Evolutionary conservation across 306 rosid genomes (phyloP).

Genomic region (Dalbergia cochinchinensis): DNA sequence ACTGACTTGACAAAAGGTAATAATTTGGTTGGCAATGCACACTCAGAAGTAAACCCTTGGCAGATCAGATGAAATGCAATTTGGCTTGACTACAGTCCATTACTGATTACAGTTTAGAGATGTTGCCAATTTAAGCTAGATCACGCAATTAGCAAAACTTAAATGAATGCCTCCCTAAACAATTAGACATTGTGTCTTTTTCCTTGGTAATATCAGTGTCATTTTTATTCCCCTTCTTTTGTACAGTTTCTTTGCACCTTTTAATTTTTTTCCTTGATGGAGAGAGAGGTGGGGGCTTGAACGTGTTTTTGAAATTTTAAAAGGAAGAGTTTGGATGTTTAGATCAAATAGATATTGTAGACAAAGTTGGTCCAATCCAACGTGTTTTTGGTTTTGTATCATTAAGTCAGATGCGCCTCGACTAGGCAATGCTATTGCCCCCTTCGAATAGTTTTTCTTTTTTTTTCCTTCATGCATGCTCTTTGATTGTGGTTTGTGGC

Average conservation of each 20-base stretch:
- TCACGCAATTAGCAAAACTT: slow-evolving; percentile 1
- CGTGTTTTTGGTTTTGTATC: slow-evolving; percentile 47
- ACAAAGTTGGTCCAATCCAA: slow-evolving; percentile 62
- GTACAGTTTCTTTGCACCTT: not conserved
- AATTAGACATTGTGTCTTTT: not conserved
- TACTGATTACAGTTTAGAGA: not conserved
- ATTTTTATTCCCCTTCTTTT: not conserved
- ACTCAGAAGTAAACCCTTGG: slow-evolving; percentile 13
- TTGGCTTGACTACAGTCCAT: slow-evolving; percentile 26
- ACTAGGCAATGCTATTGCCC: slow-evolving; percentile 52
- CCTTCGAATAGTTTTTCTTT: slow-evolving; percentile 35
- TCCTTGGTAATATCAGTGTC: slow-evolving; percentile 40
- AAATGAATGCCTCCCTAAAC: not conserved
- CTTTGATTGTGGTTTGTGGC: slow-evolving; percentile 45
- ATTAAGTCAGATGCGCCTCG: slow-evolving; percentile 72
- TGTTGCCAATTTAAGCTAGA: slow-evolving; percentile 22
- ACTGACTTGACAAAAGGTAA: slow-evolving; percentile 36
- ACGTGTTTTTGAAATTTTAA: slow-evolving; percentile 37
- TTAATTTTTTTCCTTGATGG: slow-evolving; percentile 6
- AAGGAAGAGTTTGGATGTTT: slow-evolving; percentile 30
- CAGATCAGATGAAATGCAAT: not conserved
- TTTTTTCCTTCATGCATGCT: not conserved
- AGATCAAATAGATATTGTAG: slow-evolving; percentile 36
- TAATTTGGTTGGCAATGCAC: slow-evolving; percentile 22
- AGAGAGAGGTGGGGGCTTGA: slow-evolving; percentile 43